These are phyloP conservation scores for Diaporthe sp. DNA, from an alignment of 2,329 filamentous ascomycete genomes.

Conservation along the genomic window DNA sequence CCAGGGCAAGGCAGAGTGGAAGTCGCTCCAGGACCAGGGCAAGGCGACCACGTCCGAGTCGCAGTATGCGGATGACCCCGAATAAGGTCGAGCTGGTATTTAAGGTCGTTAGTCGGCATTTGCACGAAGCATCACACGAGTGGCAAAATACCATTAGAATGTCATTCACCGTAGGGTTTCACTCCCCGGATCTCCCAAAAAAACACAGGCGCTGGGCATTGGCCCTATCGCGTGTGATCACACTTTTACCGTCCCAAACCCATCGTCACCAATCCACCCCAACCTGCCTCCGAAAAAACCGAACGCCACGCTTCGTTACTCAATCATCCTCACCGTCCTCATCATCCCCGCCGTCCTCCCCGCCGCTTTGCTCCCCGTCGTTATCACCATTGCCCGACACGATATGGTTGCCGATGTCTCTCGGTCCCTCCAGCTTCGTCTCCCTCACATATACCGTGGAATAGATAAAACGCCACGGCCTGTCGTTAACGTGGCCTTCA, in stretches of 20 bases:
- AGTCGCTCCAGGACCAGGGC: constrained; percentile 73
- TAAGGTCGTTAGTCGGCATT: background rate
- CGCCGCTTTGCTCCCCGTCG: background rate
- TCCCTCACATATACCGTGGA: constrained; percentile 18
- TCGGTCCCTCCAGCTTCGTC: constrained; percentile 24
- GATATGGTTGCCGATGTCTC: constrained; percentile 28
- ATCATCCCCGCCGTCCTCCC: constrained; percentile 20
- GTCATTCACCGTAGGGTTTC: background rate
- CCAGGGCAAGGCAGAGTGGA: constrained; percentile 82
- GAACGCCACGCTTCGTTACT: background rate
- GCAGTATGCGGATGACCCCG: constrained; percentile 42
- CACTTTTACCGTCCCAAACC: background rate
- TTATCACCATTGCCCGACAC: background rate
- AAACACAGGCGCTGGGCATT: background rate
- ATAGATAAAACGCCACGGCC: constrained; percentile 31
- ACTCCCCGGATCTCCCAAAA: background rate
- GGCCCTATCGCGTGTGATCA: background rate
- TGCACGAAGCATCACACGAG: background rate
- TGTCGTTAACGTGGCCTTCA: constrained; percentile 9
- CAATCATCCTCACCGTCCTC: constrained; percentile 32
- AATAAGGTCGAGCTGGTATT: constrained; percentile 20
- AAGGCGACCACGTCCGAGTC: constrained; percentile 41
- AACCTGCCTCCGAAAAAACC: background rate
- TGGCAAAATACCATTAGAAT: constrained; percentile 8
- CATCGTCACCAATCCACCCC: background rate